These are phyloP conservation scores for Agaricus subrufescens DNA, from an alignment of 768 basidiomycete genomes.

Conservation along the genomic window DNA sequence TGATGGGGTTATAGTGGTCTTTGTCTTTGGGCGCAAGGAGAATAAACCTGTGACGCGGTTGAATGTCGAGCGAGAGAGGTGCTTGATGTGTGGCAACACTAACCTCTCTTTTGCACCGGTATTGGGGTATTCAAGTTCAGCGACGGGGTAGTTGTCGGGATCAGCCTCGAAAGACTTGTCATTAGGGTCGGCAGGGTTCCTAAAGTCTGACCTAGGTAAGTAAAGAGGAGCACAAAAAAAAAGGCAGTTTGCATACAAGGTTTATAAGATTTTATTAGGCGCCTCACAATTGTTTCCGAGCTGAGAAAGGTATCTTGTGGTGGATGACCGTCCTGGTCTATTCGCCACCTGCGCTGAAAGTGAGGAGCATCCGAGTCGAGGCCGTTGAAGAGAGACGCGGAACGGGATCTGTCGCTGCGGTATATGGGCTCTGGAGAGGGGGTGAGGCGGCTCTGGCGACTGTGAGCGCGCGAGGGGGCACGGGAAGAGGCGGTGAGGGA, in stretches of 20 bases:
- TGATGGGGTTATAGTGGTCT: conserved; percentile 84
- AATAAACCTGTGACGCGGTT: conserved; percentile 49
- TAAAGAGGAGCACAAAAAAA: neutral
- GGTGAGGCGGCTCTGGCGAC: conserved; percentile 33
- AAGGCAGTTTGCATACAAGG: conserved; percentile 35
- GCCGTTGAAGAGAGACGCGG: conserved; percentile 48
- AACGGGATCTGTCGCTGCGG: conserved; percentile 58
- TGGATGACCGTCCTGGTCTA: conserved; percentile 46
- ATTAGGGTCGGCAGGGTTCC: conserved; percentile 55
- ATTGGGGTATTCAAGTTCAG: conserved; percentile 79
- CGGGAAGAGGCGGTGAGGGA: conserved; percentile 36
- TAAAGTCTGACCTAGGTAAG: conserved; percentile 50
- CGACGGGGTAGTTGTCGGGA: conserved; percentile 56
- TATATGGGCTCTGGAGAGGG: conserved; percentile 56
- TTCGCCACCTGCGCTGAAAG: conserved; percentile 44
- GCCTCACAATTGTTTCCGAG: conserved; percentile 59
- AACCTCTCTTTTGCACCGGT: conserved; percentile 64
- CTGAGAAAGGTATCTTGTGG: conserved; percentile 46
- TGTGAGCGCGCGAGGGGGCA: conserved; percentile 39
- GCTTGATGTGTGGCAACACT: conserved; percentile 12
- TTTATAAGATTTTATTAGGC: conserved; percentile 65
- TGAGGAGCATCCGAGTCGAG: conserved; percentile 29
- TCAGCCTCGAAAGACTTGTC: conserved; percentile 64
- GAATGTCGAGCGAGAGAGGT: neutral
- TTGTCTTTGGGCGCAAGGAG: conserved; percentile 78